phyloP scores from a whole-genome alignment of 139 green algal species.

The Closterium sp. region DNA sequence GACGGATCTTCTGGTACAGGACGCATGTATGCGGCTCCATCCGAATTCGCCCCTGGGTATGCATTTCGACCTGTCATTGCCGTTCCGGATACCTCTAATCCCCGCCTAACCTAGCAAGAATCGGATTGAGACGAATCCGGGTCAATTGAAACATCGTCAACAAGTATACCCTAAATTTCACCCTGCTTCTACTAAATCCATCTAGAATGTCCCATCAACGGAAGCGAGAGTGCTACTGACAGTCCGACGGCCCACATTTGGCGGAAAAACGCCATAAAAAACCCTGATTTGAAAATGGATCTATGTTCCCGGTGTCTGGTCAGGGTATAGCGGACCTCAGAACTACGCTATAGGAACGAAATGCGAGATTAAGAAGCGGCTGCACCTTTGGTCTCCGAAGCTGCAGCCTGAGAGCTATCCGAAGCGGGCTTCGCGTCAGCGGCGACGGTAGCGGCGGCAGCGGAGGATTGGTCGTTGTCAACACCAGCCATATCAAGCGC shows the following conservation, averaged over 20 bases:
- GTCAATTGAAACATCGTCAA: too few species aligned
- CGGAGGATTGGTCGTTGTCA: neutral
- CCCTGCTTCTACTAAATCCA: too few species aligned
- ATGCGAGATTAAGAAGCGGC: neutral
- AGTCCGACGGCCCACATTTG: too few species aligned
- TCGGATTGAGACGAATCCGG: too few species aligned
- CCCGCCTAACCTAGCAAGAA: too few species aligned
- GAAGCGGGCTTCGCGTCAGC: neutral
- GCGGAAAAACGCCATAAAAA: too few species aligned
- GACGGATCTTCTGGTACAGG: neutral
- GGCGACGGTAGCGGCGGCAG: neutral
- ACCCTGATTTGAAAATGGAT: too few species aligned
- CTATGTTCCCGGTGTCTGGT: too few species aligned
- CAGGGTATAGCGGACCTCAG: too few species aligned
- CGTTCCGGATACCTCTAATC: neutral
- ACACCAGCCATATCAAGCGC: neutral
- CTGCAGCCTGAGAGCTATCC: neutral
- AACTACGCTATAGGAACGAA: neutral
- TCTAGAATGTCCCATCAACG: too few species aligned
- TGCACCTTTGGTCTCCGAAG: neutral
- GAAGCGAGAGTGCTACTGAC: too few species aligned
- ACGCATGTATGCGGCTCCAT: neutral
- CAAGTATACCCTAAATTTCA: too few species aligned
- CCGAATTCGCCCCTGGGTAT: neutral
- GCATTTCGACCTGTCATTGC: neutral